These are phyloP conservation scores for Metrosideros polymorpha DNA, from an alignment of 441 rosid genomes.

Conservation along the genomic window DNA sequence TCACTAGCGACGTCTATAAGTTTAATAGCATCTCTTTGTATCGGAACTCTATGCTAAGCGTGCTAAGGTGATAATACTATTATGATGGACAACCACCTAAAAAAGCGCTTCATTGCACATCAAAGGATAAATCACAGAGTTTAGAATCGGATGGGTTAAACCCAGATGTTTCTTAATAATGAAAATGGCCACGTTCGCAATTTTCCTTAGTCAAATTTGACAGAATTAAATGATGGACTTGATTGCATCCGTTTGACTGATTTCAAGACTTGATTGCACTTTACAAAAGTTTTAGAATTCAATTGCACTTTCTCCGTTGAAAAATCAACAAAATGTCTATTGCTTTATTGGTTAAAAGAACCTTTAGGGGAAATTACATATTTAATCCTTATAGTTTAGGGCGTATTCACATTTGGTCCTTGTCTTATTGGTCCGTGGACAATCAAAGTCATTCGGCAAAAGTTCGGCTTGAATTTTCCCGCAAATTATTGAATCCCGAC, in stretches of 20 bases:
- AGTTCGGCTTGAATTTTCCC: not conserved
- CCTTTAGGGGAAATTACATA: not conserved
- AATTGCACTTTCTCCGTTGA: not conserved
- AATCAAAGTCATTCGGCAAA: not conserved
- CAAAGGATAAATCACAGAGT: not conserved
- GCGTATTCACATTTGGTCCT: not conserved
- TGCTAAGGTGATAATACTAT: not conserved
- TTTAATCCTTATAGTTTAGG: not conserved
- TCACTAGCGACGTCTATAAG: not conserved
- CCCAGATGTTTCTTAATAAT: too few species aligned
- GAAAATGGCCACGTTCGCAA: too few species aligned
- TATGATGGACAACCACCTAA: not conserved
- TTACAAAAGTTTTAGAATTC: not conserved
- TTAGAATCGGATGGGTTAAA: not conserved
- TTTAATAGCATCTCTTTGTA: fast-evolving
- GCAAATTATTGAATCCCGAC: not conserved
- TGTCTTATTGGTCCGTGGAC: not conserved
- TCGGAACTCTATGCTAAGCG: not conserved
- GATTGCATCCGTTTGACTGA: too few species aligned
- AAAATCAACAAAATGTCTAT: not conserved
- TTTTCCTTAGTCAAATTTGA: too few species aligned
- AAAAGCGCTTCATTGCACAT: not conserved
- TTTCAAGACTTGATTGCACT: not conserved
- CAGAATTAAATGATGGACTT: too few species aligned
- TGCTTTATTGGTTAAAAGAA: not conserved